These are phyloP conservation scores for Beauveria caledonica DNA, from an alignment of 2,329 filamentous ascomycete genomes.

Conservation along the genomic window DNA sequence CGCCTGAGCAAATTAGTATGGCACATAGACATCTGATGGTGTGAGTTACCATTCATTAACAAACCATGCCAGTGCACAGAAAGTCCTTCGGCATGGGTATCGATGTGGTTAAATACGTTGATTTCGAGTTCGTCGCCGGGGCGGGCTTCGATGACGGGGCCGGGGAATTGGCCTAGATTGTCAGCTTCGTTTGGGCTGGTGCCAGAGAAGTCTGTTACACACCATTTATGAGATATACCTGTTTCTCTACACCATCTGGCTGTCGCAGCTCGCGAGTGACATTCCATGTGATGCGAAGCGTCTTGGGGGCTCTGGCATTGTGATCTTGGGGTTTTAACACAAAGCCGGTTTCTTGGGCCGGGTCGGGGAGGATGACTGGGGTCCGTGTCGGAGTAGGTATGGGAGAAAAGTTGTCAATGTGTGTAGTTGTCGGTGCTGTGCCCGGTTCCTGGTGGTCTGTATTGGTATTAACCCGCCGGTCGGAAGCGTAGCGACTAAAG, in stretches of 20 bases:
- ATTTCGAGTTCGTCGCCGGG: slow-evolving; percentile 35
- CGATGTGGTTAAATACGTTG: slow-evolving; percentile 30
- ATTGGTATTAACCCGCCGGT: not conserved
- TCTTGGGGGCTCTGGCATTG: slow-evolving; percentile 25
- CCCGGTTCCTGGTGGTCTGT: not conserved
- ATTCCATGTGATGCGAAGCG: slow-evolving; percentile 28
- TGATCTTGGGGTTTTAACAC: slow-evolving; percentile 35
- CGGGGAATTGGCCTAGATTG: slow-evolving; percentile 34
- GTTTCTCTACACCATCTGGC: slow-evolving; percentile 43
- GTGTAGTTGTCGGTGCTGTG: not conserved
- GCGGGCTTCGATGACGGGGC: slow-evolving; percentile 36
- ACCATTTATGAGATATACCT: slow-evolving; percentile 42
- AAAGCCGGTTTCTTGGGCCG: slow-evolving; percentile 8
- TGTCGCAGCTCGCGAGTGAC: slow-evolving; percentile 29
- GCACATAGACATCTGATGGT: not conserved
- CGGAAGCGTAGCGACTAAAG: not conserved
- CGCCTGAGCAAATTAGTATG: not conserved
- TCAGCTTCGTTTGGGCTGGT: slow-evolving; percentile 11
- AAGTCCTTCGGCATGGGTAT: slow-evolving; percentile 29
- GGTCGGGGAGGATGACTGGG: not conserved
- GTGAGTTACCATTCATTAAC: slow-evolving; percentile 43
- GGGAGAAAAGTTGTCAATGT: not conserved
- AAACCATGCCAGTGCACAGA: slow-evolving; percentile 63
- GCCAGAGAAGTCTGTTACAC: not conserved
- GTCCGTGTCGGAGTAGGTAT: not conserved